Evolutionary conservation across 208 protist species (phyloP).

Genomic region (Crithidia mellificae): DNA sequence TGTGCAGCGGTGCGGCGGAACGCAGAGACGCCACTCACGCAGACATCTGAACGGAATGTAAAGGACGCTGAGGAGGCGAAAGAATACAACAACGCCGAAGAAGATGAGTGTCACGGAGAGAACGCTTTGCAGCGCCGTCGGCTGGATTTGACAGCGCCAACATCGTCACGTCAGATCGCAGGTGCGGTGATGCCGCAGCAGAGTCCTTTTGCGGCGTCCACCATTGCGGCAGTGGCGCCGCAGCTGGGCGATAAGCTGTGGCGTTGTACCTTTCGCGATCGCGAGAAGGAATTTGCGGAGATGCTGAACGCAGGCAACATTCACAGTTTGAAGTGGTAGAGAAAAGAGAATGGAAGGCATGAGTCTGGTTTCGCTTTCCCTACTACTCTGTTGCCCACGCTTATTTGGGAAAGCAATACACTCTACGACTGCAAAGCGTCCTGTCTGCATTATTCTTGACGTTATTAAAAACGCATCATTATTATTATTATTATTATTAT

Average conservation of each 20-base stretch:
- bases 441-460: too few species aligned
- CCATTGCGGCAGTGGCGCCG: constrained; percentile 29
- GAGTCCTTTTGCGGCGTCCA: constrained; percentile 33
- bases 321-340: constrained; percentile 77
- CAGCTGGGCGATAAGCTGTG: constrained; percentile 38
- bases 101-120: background rate
- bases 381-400: too few species aligned
- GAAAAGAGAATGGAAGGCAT: too few species aligned
- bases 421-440: too few species aligned
- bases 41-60: too few species aligned
- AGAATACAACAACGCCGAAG: background rate
- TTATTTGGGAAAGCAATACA: too few species aligned
- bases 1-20: background rate
- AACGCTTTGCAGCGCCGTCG: constrained; percentile 4
- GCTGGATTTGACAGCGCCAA: background rate
- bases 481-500: too few species aligned
- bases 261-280: constrained; percentile 67
- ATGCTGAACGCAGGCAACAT: constrained; percentile 60
- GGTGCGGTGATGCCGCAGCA: background rate
- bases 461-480: too few species aligned
- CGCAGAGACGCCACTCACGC: background rate
- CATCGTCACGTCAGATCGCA: too few species aligned
- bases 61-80: too few species aligned
- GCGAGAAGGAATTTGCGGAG: constrained; percentile 78
- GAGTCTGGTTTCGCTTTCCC: too few species aligned